phyloP scores from a whole-genome alignment of 1,284 basidiomycete species.

The Dichomitus squalens region DNA sequence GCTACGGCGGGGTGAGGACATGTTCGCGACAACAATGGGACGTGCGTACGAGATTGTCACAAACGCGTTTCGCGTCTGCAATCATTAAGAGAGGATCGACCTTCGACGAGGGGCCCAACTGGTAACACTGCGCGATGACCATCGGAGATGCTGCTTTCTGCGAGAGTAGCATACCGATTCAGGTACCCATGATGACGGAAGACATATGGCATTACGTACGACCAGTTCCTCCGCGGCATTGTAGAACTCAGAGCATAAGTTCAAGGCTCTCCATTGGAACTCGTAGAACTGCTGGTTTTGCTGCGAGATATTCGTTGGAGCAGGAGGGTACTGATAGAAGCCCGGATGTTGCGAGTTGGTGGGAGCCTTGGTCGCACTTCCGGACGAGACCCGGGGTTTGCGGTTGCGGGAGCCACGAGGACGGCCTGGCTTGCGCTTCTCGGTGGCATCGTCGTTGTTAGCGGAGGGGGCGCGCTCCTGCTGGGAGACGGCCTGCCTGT shows the following conservation, averaged over 20 bases:
- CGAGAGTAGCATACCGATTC: conserved; percentile 8
- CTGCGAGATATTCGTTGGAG: conserved; percentile 46
- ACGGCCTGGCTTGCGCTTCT: conserved; percentile 71
- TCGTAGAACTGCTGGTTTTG: conserved; percentile 80
- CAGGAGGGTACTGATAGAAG: conserved; percentile 38
- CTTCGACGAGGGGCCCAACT: conserved; percentile 65
- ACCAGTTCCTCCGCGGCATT: conserved; percentile 81
- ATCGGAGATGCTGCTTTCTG: conserved; percentile 74
- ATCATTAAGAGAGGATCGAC: conserved; percentile 75
- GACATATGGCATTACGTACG: conserved; percentile 46
- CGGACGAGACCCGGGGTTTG: conserved; percentile 44
- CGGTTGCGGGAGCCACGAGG: conserved; percentile 77
- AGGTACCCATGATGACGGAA: conserved; percentile 7
- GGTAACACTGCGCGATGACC: conserved; percentile 79
- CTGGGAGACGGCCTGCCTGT: conserved; percentile 18
- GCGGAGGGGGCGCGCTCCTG: conserved; percentile 19
- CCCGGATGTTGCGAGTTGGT: conserved; percentile 48
- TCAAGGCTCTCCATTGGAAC: conserved; percentile 81
- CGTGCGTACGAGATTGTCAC: conserved; percentile 66
- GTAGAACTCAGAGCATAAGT: conserved; percentile 81
- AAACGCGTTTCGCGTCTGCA: conserved; percentile 73
- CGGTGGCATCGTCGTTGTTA: conserved; percentile 34
- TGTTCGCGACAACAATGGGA: conserved; percentile 1
- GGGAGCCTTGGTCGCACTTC: conserved; percentile 33
- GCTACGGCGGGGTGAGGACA: conserved; percentile 40